Conservation (phyloP, 2,329 filamentous ascomycete species). For the Nemania sp. region DNA sequence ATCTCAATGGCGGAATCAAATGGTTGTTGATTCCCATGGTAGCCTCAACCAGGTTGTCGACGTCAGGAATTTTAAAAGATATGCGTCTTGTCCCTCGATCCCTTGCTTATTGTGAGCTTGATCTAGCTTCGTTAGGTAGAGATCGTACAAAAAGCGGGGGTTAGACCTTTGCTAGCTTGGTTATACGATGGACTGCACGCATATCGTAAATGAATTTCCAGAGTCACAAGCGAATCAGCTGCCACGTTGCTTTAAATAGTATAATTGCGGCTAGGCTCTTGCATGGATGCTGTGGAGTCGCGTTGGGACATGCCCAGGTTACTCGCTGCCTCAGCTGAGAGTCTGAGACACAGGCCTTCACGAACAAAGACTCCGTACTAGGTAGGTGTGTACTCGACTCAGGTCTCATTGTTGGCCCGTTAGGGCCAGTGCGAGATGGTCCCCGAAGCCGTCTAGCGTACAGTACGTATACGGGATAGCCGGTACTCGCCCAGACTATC, state of each 20-base stretch:
- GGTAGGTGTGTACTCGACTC: no score
- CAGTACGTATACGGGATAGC: neutral
- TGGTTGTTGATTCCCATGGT: neutral
- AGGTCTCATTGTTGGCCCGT: neutral
- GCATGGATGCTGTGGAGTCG: constrained; percentile 11
- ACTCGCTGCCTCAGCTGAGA: constrained; percentile 5
- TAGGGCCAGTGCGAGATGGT: neutral
- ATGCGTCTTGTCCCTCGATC: neutral
- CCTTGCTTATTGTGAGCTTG: constrained; percentile 1
- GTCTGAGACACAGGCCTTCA: constrained; percentile 1
- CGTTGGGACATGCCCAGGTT: neutral
- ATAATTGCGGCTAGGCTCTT: constrained; percentile 9
- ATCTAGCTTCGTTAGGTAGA: constrained; percentile 3
- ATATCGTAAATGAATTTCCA: constrained; percentile 20
- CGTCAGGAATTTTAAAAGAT: neutral
- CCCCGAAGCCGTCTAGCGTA: neutral
- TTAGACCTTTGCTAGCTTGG: constrained; percentile 14
- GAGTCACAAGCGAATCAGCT: constrained; percentile 33
- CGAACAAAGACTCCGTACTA: neutral
- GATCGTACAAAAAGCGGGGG: constrained; percentile 15
- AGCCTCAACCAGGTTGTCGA: no score
- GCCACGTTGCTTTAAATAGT: constrained; percentile 30
- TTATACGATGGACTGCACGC: constrained; percentile 2
- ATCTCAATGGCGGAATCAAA: neutral
- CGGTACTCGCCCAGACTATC: no score